Evolutionary conservation across 106 monocot genomes (phyloP), one percentile per base, ranked within the genome.

Genomic region (Dendrobium officinale): DNA sequence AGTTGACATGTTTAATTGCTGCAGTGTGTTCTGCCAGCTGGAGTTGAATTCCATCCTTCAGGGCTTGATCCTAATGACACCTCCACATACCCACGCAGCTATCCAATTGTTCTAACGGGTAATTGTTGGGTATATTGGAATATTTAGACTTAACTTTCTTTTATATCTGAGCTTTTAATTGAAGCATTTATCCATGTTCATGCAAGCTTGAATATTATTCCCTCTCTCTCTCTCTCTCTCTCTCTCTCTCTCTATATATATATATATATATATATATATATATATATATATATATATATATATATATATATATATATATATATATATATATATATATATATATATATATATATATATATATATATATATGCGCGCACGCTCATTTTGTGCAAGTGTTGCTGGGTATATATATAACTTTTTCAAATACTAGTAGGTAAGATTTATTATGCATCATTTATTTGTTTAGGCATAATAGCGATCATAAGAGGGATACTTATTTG

Each of bases 91-190:
- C 91, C 93, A 70, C 89, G 90, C 40, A 90, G 91, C 79, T 99
- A 99, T 82, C 99, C 99, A 49, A 95, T 99, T 58, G 99, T 99
- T 83, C 77, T 99, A 55, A 99, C 99, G 26, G 99, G 99, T 98
- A 85, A 37, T 47, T 79, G 1, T 40, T 78, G 72, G 9, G 44
- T 74, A 74, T 74, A 29, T 37, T 56, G 31, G 24, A 27, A 5
- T 47, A 55, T 19, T 72, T 74, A 78, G 67, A 56, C 54, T 66
- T 78, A 3, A 68, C 1, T 7, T 31, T 37, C 13, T 81, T 20
- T 74, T 42, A 43, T 74, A 3, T 29, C 37, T 70, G 37, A 24
- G 29, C 15, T 70, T 15, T 15, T 70, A 37, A 70, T 24, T 10
- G 4, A 70, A 37, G 33, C 1, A 70, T 70, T 22, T 22, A 61